Evolutionary conservation across 2,329 filamentous ascomycete species (phyloP).

Genomic region (Clarireedia monteithiana): DNA sequence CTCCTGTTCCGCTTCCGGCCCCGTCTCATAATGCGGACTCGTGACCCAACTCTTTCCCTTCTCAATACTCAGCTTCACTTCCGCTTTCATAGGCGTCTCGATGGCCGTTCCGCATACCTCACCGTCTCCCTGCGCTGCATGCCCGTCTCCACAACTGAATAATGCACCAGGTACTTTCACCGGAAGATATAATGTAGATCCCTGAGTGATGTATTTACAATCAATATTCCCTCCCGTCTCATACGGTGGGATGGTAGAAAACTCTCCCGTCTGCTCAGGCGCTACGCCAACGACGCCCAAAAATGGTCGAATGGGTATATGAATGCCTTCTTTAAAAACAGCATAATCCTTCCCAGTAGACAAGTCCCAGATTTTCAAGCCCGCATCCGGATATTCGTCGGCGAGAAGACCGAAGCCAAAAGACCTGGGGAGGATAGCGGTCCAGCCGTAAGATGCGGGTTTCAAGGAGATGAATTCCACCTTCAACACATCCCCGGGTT

Average conservation of each 20-base stretch:
- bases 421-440: slow-evolving; percentile 40
- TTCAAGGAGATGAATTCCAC: slow-evolving; percentile 41
- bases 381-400: slow-evolving; percentile 38
- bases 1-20: slow-evolving; percentile 17
- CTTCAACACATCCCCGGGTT: slow-evolving; percentile 44
- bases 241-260: slow-evolving; percentile 43
- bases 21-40: slow-evolving; percentile 40
- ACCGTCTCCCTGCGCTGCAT: slow-evolving; percentile 46
- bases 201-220: slow-evolving; percentile 40
- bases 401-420: slow-evolving; percentile 41
- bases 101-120: slow-evolving; percentile 50
- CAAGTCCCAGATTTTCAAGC: slow-evolving; percentile 43
- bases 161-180: slow-evolving; percentile 41
- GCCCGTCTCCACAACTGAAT: slow-evolving; percentile 47
- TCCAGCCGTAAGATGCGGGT: slow-evolving; percentile 43
- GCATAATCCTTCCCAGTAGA: slow-evolving; percentile 33
- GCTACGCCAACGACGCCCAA: slow-evolving; percentile 46
- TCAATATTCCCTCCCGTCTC: slow-evolving; percentile 48
- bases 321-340: slow-evolving; percentile 40
- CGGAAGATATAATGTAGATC: slow-evolving; percentile 41
- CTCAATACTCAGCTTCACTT: slow-evolving; percentile 39
- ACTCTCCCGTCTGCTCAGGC: slow-evolving; percentile 36
- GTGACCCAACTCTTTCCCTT: slow-evolving; percentile 39
- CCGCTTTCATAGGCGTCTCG: slow-evolving; percentile 44
- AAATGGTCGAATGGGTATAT: slow-evolving; percentile 43